Evolutionary conservation across 345 rosid genomes (phyloP).

Genomic region (Jatropha curcas): DNA sequence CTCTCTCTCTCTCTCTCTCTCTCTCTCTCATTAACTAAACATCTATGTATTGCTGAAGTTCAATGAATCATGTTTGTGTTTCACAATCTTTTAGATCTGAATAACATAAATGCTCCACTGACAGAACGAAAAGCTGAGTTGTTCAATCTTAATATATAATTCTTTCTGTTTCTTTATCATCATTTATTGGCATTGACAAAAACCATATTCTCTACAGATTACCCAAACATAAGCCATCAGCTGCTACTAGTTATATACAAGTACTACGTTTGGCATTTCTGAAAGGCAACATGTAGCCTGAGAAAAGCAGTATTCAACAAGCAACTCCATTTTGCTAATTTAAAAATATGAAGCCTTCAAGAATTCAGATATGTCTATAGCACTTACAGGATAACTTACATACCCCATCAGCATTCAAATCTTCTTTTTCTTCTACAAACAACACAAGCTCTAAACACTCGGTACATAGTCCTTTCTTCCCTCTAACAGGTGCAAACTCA

Average conservation of each 20-base stretch:
- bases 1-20: too few species aligned
- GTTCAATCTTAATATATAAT: not conserved
- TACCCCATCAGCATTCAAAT: constrained; percentile 25
- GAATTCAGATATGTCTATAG: not conserved
- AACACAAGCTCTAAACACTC: constrained; percentile 27
- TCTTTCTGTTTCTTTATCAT: not conserved
- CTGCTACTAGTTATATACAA: not conserved
- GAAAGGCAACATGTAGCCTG: not conserved
- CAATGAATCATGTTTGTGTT: not conserved
- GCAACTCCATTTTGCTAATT: not conserved
- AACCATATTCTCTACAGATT: not conserved
- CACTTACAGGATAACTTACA: not conserved
- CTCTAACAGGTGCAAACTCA: constrained; percentile 24
- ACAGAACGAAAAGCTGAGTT: not conserved
- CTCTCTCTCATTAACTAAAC: not conserved
- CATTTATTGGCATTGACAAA: not conserved
- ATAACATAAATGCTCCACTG: not conserved
- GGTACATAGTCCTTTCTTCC: constrained; percentile 24
- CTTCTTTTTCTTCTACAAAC: constrained; percentile 21
- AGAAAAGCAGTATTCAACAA: not conserved
- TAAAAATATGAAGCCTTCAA: not conserved
- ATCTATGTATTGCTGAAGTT: not conserved
- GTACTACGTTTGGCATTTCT: not conserved
- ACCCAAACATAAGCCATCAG: not conserved
- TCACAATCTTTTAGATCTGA: not conserved